Evolutionary conservation across 129 eudicot genomes (phyloP).

Genomic region (Flaveria trinervia): DNA sequence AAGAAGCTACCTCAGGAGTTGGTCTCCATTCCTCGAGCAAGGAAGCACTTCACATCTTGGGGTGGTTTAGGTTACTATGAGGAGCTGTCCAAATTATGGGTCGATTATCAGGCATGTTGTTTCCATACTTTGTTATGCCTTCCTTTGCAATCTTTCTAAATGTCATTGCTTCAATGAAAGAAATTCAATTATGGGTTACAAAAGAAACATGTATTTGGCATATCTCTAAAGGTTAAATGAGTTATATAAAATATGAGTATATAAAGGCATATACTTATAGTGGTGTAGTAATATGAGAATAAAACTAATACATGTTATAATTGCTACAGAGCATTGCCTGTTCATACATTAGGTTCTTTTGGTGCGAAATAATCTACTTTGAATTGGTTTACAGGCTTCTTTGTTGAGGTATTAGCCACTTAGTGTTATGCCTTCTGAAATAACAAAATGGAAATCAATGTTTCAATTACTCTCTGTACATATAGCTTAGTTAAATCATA

Average conservation of each 20-base stretch:
- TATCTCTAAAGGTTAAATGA: not conserved
- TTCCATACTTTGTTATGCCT: constrained; percentile 24
- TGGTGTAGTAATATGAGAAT: no score
- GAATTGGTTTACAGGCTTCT: no score
- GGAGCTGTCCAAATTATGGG: constrained; percentile 80
- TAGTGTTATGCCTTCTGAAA: no score
- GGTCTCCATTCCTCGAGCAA: constrained; percentile 69
- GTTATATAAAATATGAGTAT: not conserved
- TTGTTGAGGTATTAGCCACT: no score
- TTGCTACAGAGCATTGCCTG: no score
- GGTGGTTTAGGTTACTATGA: constrained; percentile 80
- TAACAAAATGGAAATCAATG: no score
- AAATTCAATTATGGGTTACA: not conserved
- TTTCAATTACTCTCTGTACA: no score
- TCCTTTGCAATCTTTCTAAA: not conserved
- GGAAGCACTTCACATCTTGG: constrained; percentile 96
- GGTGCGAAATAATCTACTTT: no score
- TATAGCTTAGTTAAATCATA: no score
- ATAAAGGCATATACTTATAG: no score
- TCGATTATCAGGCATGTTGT: constrained; percentile 64
- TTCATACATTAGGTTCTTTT: no score
- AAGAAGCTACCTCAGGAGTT: constrained; percentile 81
- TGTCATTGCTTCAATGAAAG: not conserved
- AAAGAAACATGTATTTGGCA: not conserved
- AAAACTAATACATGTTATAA: no score